Base-by-base conservation (phyloP, 768 basidiomycete genomes). In the Leccinum longicurvipes region DNA sequence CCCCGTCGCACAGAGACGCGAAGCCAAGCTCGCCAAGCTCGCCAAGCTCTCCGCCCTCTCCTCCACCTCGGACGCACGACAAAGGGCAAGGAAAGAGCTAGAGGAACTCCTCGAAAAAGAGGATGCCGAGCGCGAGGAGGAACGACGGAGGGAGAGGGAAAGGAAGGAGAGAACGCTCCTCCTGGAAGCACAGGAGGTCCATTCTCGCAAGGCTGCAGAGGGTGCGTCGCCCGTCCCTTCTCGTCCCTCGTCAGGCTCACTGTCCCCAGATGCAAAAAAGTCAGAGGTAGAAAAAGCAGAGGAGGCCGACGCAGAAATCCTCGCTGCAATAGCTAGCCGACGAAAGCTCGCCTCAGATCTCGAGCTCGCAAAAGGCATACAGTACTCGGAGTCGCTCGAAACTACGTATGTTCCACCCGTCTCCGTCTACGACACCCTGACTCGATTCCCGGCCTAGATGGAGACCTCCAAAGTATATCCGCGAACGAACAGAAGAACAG, bases 151-250 rank as follows among this genome's bases (percentile, higher is more conserved):
- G 61, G 93, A 96, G 69, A 85, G 81, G 64, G 82, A 84, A 19
- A 74, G 95, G 58, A 88, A 85, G 70, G 93, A 95, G 74, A 76
- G 93, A 63, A 97, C 94, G 0, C 73, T 99, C 47, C 74, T 99
- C 49, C 71, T 93, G 65, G 94, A 97, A 69, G 97, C 97, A 1
- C 93, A 98, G 72, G 96, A 98, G 67, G 95, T 98, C 29, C 93
- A 96, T 66, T 79, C 80, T 24, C 79, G 79, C 70, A 92, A 87
- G 72, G 91, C 89, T 4, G 80, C 78, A 52, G 91, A 96, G 76
- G 89, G 93, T 91, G 52, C 66, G 17, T 41, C 32, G 9, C 56
- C 31, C 25, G 42, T 41, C 25, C 45, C 19, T 3, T 42, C 54
- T 63, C 48, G 54, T 55, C 46, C 62, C 77, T n/a, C 10, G n/a